Conservation (phyloP, 2,329 filamentous ascomycete genomes). For the Pseudogymnoascus sp. region DNA sequence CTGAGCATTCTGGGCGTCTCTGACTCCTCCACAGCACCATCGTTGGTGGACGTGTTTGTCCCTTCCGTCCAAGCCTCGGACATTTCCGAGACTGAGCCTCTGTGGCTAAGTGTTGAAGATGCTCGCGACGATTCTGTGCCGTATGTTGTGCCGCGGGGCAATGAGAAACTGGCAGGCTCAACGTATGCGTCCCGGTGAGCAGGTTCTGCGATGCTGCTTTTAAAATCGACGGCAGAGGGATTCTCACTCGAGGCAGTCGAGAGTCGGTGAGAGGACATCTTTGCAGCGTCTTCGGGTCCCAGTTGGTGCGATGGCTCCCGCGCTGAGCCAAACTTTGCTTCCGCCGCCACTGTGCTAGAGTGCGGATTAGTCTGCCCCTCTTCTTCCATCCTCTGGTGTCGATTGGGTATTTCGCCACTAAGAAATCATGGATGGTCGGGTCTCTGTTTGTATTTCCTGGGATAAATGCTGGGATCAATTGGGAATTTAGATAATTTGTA, state of each 20-base stretch:
- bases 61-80: slow-evolving; percentile 36
- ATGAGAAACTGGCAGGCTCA: slow-evolving; percentile 1
- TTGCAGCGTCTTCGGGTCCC: not conserved
- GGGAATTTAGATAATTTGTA: not conserved
- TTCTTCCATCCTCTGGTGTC: not conserved
- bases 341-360: slow-evolving; percentile 4
- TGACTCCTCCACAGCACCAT: slow-evolving; percentile 40
- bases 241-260: slow-evolving; percentile 5
- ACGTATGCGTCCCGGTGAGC: not conserved
- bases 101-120: slow-evolving; percentile 23
- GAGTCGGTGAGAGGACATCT: slow-evolving; percentile 2
- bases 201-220: not conserved
- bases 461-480: not conserved
- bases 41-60: slow-evolving; percentile 28
- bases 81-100: slow-evolving; percentile 31
- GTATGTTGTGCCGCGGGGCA: slow-evolving; percentile 27
- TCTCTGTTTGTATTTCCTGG: not conserved
- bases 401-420: slow-evolving; percentile 3
- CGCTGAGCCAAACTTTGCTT: slow-evolving; percentile 5
- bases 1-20: slow-evolving; percentile 40
- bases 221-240: not conserved
- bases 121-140: slow-evolving; percentile 26
- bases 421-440: not conserved
- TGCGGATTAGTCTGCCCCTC: slow-evolving; percentile 4
- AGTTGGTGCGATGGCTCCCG: slow-evolving; percentile 3